Percentiles rank a stretch among this genome's conserved stretches.
These are phyloP conservation scores for Lachnellula arida DNA, from an alignment of 2,329 filamentous ascomycete genomes.

Conservation along the genomic window DNA sequence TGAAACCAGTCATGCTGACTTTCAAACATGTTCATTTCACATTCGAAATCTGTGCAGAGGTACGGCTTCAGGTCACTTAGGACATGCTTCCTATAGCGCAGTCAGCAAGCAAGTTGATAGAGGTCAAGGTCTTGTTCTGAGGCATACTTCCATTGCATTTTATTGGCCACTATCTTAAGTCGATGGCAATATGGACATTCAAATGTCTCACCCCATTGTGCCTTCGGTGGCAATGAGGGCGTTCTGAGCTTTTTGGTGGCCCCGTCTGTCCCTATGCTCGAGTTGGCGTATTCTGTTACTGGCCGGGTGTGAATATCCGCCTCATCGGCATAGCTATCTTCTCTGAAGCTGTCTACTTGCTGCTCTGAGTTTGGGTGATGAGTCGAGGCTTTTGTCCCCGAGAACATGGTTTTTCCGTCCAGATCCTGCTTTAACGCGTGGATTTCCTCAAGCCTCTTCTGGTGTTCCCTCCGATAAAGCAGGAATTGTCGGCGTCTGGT, in stretches of 20 bases:
- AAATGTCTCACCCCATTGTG: conserved; percentile 6
- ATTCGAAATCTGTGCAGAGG: no score
- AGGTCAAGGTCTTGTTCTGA: neutral
- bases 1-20: no score
- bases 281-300: conserved; percentile 3
- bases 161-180: conserved; percentile 9
- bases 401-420: conserved; percentile 7
- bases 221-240: neutral
- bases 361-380: neutral
- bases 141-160: conserved; percentile 19
- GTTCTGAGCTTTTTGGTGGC: neutral
- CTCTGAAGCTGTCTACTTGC: neutral
- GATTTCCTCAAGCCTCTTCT: conserved; percentile 2
- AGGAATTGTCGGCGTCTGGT: conserved; percentile 24
- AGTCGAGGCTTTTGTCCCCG: conserved; percentile 4
- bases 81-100: conserved; percentile 20
- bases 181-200: conserved; percentile 4
- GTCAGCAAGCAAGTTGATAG: neutral
- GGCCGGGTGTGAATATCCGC: neutral
- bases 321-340: neutral
- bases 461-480: conserved; percentile 22
- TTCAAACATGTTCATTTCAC: no score
- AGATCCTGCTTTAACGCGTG: neutral
- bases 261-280: neutral
- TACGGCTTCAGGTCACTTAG: no score